Evolutionary conservation across 2,329 filamentous ascomycete genomes (phyloP), one percentile per base, ranked within the genome.

Genomic region (Aureobasidium namibiae): DNA sequence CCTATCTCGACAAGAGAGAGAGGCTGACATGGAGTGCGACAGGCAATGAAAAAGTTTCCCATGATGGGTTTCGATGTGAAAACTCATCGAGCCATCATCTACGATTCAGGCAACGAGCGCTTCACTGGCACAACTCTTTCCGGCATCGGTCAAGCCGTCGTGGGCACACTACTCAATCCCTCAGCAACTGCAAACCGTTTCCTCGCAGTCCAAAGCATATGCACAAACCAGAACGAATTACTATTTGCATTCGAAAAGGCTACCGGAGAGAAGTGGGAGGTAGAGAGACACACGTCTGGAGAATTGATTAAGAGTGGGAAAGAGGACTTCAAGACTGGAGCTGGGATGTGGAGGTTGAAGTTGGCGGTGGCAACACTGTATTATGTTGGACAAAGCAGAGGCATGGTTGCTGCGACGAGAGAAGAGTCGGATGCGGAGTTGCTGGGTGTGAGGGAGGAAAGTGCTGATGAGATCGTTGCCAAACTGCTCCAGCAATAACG

Each of bases 21-120:
- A 14, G 4, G 18, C 18, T 23, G 4, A n/a, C n/a, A n/a, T 31
- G 29, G 10, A 5, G 10, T 6, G 29, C 0, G n/a, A 31, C n/a
- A 63, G 61, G 76, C 86, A 58, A 76, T 74, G 14, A 86, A 82
- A 81, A 84, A 80, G 2, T 80, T 82, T 0, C 69, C 77, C 0
- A 80, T 85, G 66, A 82, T 86, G 65, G 83, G 86, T 62, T 81
- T 78, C 77, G 77, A 78, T 18, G 69, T 84, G 34, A 70, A 68
- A 13, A 68, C 69, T 11, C 75, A 76, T 63, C 80, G 73, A 0
- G 81, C 78, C 0, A 78, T 69, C 0, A 74, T 86, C 38, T 78
- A 78, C 65, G 82, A 86, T 67, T 75, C 74, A 0, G 82, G 83
- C 6, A 74, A 79, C 44, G 75, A 77, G 41, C 74, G 65, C 2